These are phyloP conservation scores for Psidium guajava DNA, from an alignment of 345 rosid species.

Conservation along the genomic window DNA sequence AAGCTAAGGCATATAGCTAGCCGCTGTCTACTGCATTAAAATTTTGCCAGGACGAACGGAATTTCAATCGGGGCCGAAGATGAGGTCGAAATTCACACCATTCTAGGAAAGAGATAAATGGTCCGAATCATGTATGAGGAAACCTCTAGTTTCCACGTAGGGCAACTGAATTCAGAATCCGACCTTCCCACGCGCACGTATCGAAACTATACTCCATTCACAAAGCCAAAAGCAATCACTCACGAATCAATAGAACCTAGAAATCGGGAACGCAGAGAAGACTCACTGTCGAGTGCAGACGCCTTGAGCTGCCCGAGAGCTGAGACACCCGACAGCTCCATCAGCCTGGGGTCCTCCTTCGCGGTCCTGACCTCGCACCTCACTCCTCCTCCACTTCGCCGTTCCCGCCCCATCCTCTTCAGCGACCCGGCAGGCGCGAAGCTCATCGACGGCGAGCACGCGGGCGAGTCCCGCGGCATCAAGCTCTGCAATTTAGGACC, in stretches of 20 bases:
- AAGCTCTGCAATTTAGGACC: neutral
- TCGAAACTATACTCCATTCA: neutral
- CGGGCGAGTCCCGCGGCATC: neutral
- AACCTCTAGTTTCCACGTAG: neutral
- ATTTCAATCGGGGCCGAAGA: neutral
- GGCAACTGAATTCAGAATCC: neutral
- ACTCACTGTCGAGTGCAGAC: constrained; percentile 52
- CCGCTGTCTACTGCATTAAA: neutral
- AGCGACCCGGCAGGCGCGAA: neutral
- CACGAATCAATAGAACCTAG: neutral
- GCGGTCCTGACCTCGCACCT: neutral
- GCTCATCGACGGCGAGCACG: neutral
- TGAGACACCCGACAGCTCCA: constrained; percentile 29
- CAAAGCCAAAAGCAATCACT: neutral
- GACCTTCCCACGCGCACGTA: neutral
- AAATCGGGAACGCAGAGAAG: neutral
- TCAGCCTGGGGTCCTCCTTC: neutral
- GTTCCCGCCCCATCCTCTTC: neutral
- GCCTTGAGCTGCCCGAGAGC: constrained; percentile 67
- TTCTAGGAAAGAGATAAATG: neutral
- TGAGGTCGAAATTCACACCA: neutral
- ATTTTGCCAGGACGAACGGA: neutral
- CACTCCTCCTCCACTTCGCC: neutral
- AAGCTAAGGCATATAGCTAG: neutral
- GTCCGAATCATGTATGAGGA: neutral